phyloP scores from a whole-genome alignment of 495 filamentous ascomycete genomes.

The Talaromyces ruber region DNA sequence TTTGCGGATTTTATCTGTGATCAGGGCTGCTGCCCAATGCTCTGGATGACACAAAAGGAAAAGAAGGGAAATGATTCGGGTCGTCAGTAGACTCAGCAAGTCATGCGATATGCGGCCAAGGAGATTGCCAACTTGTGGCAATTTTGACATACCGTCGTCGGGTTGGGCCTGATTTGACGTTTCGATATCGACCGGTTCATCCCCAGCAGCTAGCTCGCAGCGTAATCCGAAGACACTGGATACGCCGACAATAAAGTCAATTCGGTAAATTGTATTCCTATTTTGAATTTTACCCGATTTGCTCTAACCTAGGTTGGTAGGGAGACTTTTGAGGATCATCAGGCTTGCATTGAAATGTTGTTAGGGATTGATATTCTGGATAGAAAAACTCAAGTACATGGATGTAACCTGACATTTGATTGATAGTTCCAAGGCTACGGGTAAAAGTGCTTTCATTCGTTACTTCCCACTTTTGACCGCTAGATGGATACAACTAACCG shows the following conservation, averaged over 20 bases:
- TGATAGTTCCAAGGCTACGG: background rate
- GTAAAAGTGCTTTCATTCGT: background rate
- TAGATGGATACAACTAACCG: background rate
- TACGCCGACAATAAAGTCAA: background rate
- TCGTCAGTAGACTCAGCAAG: background rate
- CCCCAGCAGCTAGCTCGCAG: background rate
- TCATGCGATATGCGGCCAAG: background rate
- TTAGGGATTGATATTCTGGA: background rate
- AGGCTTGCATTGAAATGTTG: background rate
- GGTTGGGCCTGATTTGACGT: background rate
- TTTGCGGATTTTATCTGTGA: background rate
- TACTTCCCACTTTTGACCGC: background rate
- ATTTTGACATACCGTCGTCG: background rate
- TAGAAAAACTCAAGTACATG: too few species aligned
- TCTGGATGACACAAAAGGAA: background rate
- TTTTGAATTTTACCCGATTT: background rate
- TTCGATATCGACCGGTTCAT: background rate
- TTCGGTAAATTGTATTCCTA: background rate
- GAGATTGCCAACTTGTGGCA: background rate
- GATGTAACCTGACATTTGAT: background rate
- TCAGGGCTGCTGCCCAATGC: background rate
- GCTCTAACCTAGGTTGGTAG: background rate
- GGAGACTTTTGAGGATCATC: background rate
- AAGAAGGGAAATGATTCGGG: background rate
- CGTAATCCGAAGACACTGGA: background rate